These are phyloP conservation scores for Aphanomyces astaci DNA, from an alignment of 352 stramenopile genomes.

Conservation along the genomic window DNA sequence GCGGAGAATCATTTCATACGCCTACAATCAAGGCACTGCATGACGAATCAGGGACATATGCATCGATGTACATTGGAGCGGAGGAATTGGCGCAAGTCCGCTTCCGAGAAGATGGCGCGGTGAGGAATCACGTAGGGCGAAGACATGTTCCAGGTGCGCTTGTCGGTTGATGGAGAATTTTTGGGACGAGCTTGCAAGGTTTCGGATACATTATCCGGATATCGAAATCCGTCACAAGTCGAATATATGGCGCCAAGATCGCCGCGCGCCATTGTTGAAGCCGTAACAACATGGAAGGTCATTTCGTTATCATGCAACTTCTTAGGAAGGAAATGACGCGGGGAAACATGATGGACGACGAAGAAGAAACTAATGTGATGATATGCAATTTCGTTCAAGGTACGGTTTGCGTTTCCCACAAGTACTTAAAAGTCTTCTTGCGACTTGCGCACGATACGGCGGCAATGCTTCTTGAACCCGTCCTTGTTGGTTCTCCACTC, in stretches of 20 bases:
- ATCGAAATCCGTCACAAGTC: background rate
- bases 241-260: no score
- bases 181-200: no score
- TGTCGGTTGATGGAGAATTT: background rate
- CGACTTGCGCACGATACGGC: slow-evolving; percentile 86
- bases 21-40: slow-evolving; percentile 28
- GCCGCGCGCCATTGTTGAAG: no score
- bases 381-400: background rate
- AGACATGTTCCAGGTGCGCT: background rate
- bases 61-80: slow-evolving; percentile 45
- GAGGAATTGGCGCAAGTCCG: slow-evolving; percentile 60
- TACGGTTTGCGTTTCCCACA: background rate
- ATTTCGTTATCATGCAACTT: no score
- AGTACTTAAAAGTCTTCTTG: slow-evolving; percentile 86
- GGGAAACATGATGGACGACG: no score
- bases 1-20: slow-evolving; percentile 71
- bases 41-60: slow-evolving; percentile 10
- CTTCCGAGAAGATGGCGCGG: slow-evolving; percentile 72
- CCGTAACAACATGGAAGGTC: no score
- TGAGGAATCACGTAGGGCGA: slow-evolving; percentile 41
- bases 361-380: no score
- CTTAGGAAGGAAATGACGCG: no score
- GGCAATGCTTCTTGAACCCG: slow-evolving; percentile 90
- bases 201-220: no score
- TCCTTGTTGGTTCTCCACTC: slow-evolving; percentile 89